Conservation (phyloP, 441 rosid genomes). For the Arabidopsis hybrid region DNA sequence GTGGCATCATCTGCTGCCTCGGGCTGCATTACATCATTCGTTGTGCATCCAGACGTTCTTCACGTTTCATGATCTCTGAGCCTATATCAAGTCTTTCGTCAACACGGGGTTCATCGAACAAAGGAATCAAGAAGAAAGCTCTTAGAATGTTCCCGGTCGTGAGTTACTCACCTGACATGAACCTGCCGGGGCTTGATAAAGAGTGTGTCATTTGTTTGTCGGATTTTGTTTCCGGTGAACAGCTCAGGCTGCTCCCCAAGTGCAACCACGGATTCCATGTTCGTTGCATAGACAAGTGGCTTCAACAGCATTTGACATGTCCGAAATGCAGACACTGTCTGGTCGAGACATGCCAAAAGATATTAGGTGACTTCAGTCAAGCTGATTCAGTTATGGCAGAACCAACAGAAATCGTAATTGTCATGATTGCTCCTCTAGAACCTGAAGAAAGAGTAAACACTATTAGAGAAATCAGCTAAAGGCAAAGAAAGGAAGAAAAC, state of each 20-base stretch:
- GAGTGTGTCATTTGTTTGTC: conserved; percentile 49
- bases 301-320: conserved; percentile 40
- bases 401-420: conserved; percentile 32
- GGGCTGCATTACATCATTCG: conserved; percentile 54
- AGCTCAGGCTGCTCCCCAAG: conserved; percentile 42
- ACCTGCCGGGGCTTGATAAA: conserved; percentile 31
- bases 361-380: conserved; percentile 38
- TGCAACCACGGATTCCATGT: conserved; percentile 49
- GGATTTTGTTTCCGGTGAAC: conserved; percentile 38
- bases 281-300: conserved; percentile 47
- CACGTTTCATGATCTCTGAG: conserved; percentile 37
- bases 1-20: conserved; percentile 56
- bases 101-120: conserved; percentile 37
- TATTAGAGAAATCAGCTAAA: conserved; percentile 29
- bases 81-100: conserved; percentile 37
- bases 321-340: conserved; percentile 48
- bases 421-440: conserved; percentile 39
- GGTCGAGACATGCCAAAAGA: conserved; percentile 46
- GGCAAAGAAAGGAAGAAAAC: conserved; percentile 7
- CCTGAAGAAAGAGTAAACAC: conserved; percentile 41
- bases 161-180: conserved; percentile 50
- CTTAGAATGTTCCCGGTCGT: conserved; percentile 56
- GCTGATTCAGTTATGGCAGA: conserved; percentile 30
- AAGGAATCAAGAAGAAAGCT: conserved; percentile 59
- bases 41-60: conserved; percentile 48